A percentile compares a stretch with the other conserved stretches of the same genome.
Conservation (phyloP, 345 rosid genomes). For the Hibiscus tridactylites region DNA sequence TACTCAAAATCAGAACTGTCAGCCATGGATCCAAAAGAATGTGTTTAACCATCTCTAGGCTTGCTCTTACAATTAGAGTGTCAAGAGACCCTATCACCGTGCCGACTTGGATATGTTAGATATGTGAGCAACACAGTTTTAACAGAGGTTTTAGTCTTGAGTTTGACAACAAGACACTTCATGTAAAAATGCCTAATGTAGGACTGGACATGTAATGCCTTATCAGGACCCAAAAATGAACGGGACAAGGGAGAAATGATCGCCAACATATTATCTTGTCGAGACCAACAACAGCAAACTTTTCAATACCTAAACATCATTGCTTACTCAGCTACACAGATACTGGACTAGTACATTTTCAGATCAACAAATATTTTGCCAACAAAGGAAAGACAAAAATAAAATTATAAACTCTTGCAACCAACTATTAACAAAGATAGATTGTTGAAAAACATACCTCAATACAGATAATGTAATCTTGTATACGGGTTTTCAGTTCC, state of each 20-base stretch:
- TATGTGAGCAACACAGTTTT: background rate
- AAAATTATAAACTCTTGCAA: background rate
- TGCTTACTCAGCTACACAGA: background rate
- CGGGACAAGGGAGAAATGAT: background rate
- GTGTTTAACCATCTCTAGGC: background rate
- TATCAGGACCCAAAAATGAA: background rate
- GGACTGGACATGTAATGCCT: background rate
- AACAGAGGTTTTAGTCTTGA: background rate
- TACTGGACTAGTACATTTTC: slow-evolving; percentile 2
- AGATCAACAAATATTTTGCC: background rate
- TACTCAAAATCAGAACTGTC: background rate
- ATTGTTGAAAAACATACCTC: slow-evolving; percentile 43
- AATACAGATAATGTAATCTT: slow-evolving; percentile 93
- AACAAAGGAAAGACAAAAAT: background rate
- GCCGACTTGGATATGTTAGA: background rate
- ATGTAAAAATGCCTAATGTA: background rate
- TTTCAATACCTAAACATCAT: background rate
- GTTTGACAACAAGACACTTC: background rate
- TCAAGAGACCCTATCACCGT: background rate
- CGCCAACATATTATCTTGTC: background rate
- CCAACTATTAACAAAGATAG: background rate
- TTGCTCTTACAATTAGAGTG: background rate
- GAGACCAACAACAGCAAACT: background rate
- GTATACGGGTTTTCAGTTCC: slow-evolving; percentile 86
- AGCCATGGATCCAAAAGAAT: background rate